Evolutionary conservation across 2,329 filamentous ascomycete species (phyloP), one percentile per base, ranked within the genome.

Genomic region (Botryotinia calthae): DNA sequence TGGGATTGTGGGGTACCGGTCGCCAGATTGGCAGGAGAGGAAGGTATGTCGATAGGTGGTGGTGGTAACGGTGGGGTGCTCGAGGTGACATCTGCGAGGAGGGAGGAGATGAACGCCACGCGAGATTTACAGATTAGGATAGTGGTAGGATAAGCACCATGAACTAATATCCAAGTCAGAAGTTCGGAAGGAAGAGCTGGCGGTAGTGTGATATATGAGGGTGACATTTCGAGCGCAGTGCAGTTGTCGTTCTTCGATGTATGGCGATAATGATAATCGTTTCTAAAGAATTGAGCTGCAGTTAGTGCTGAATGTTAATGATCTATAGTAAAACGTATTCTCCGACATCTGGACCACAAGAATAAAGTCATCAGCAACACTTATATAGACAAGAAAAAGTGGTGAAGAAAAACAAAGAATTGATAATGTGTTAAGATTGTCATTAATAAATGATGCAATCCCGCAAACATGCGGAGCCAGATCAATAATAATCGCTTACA

Each of bases 121-220:
- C 87, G 88, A 0, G 88, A 85, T 25, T 87, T 89, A 81, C 93
- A 94, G 75, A 97, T 83, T 73, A 97, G 81, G 63, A 97, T 81
- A 0, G 89, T 91, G 0, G 90, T 91, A 3, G 88, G 88, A 71
- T 87, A 81, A 5, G 81, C 77, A 73, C 90, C 86, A 56, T 85
- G 81, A 7, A 86, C 81, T 70, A 95, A 82, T 70, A 95, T 82
- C 79, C 90, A 87, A 70, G 87, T 84, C 65, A 97, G 84, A 62
- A 97, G 84, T 77, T 91, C 86, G 14, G 86, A 85, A 8, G 87
- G 89, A 3, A 86, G 84, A 31, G 85, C 83, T 54, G 88, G 86
- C 12, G 87, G 82, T 71, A 90, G 81, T 59, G 89, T 82, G 70
- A 85, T 74, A 34, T 84, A 84, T 44, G 56, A 61, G 59, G 75